Base-by-base conservation (phyloP, 2,329 filamentous ascomycete genomes). In the Trichoderma sp. region DNA sequence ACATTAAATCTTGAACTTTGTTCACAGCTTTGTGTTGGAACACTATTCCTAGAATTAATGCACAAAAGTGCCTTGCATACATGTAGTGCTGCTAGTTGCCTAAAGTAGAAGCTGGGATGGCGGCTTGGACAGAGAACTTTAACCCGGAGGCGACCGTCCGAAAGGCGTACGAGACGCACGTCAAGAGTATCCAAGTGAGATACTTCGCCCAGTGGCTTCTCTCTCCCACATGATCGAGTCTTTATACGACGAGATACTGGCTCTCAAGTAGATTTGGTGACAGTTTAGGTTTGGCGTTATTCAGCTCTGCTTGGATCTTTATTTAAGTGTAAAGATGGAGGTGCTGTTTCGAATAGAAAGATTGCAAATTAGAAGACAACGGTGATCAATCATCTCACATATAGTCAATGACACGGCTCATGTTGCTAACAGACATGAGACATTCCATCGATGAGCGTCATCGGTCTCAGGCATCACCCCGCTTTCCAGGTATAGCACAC, bases 91-190 rank as follows among this genome's bases (percentile, higher is more conserved):
- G 24, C 56, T 14, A 14, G 21, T 30, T 69, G 26, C 66, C 66
- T 24, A 69, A 69, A 21, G 56, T 18, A 51, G 66, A 69, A 69
- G 28, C 34, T 58, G 26, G 28, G 7, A 3, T 11, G 6, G 14
- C 8, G 21, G 43, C 53, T 47, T 47, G 15, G 15, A 58, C 18
- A 24, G 7, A 30, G 18, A 60, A 6, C 24, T 32, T 2, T 21
- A 32, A 34, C 26, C 8, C 65, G 53, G 65, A 68, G 53, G 65
- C 53, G 65, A 68, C 65, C 36, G 53, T 47, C 65, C 65, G 65
- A 43, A 15, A 51, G 26, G 26, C n/a, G 36, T 43, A 36, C 3
- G 43, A 28, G 39, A 47, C 5, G 21, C 21, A 39, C 18, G 11
- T 39, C 36, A 8, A 39, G 15, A 43, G 39, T 3, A 4, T 4